These are phyloP conservation scores for Didymella pinodella DNA, from an alignment of 2,329 filamentous ascomycete genomes.

Conservation along the genomic window DNA sequence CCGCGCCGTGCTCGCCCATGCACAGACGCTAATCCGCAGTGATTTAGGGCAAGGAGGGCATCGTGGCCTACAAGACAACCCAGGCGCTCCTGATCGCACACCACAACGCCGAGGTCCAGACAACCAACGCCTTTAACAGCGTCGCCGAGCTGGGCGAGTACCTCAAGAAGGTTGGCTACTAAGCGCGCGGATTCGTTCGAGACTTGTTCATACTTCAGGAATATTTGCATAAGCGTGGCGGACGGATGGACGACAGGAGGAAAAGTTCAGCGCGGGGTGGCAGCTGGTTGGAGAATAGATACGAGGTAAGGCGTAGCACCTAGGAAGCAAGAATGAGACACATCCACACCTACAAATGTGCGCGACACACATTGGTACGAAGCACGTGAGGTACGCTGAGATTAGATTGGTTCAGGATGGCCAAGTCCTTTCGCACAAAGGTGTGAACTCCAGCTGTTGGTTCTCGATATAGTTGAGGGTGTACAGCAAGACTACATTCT, in stretches of 20 bases:
- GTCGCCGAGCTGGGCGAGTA: conserved; percentile 89
- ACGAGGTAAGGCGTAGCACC: neutral
- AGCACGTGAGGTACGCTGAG: neutral
- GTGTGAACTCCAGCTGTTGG: too few species aligned
- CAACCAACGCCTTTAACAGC: conserved; percentile 77
- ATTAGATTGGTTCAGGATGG: neutral
- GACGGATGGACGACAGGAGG: conserved; percentile 3
- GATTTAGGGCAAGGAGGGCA: conserved; percentile 76
- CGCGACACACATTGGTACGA: neutral
- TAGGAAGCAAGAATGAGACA: conserved; percentile 24
- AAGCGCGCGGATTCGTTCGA: conserved; percentile 49
- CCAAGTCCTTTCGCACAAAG: too few species aligned
- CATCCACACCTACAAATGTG: conserved; percentile 13
- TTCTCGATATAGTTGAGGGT: too few species aligned
- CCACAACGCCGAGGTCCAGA: conserved; percentile 77
- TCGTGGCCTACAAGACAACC: conserved; percentile 84
- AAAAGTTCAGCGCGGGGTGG: conserved; percentile 11
- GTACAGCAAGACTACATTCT: too few species aligned
- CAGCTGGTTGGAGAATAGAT: conserved; percentile 4
- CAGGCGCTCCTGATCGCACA: conserved; percentile 89
- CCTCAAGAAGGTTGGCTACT: conserved; percentile 81
- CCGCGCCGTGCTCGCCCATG: neutral
- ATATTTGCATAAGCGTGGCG: conserved; percentile 46
- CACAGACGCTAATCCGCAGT: conserved; percentile 6
- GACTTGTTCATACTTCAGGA: conserved; percentile 35